These are phyloP conservation scores for Fraxinus sp. DNA, from an alignment of 305 asterid species.

Conservation along the genomic window DNA sequence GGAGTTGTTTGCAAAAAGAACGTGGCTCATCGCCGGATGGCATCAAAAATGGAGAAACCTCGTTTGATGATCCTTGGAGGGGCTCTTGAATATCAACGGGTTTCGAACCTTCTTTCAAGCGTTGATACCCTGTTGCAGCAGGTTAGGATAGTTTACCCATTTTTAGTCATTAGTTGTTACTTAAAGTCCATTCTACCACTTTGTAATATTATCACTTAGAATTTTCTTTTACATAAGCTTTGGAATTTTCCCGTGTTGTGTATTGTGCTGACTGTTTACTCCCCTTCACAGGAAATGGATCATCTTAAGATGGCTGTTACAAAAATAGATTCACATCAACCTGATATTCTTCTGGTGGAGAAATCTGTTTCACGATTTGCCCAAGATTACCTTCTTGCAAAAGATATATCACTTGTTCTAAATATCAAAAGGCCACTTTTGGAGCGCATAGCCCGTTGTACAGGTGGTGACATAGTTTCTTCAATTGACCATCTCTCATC, in stretches of 20 bases:
- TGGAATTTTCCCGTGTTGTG: constrained; percentile 8
- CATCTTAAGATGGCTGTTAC: constrained; percentile 99
- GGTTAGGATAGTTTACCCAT: constrained; percentile 45
- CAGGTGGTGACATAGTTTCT: constrained; percentile 88
- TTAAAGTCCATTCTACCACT: constrained; percentile 13
- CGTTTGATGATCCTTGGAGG: constrained; percentile 91
- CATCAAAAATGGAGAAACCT: constrained; percentile 84
- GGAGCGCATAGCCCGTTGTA: constrained; percentile 94
- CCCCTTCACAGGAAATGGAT: constrained; percentile 81
- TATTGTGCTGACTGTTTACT: constrained; percentile 28
- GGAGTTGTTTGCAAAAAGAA: constrained; percentile 96
- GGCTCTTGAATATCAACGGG: constrained; percentile 95
- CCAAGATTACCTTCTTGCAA: constrained; percentile 91
- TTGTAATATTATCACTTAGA: neutral
- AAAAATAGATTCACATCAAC: constrained; percentile 80
- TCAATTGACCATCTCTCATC: constrained; percentile 86
- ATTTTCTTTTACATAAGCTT: neutral
- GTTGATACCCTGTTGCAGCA: constrained; percentile 94
- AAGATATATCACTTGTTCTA: constrained; percentile 88
- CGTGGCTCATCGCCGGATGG: constrained; percentile 95
- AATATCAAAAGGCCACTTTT: constrained; percentile 85
- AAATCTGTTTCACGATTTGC: constrained; percentile 96
- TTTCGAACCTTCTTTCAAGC: constrained; percentile 87
- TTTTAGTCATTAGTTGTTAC: constrained; percentile 4
- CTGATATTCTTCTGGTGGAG: constrained; percentile 94